Base-by-base conservation (phyloP, 192 early-diverging fungal genomes). In the Rhizophagus clarus region DNA sequence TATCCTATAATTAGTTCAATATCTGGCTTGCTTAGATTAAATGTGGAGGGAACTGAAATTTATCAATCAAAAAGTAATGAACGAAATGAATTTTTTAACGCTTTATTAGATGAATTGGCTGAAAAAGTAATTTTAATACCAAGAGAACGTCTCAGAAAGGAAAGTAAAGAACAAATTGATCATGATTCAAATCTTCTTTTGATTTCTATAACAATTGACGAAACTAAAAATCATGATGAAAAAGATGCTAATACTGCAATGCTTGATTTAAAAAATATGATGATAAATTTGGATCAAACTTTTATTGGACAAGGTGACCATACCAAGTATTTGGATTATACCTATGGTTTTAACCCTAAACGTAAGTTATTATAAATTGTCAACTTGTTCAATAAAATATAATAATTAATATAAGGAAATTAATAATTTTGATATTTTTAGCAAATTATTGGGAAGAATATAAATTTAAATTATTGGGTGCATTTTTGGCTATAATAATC, bases 391-490 rank as follows among this genome's bases (percentile, higher is more conserved):
- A n/a, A n/a, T n/a, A n/a, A n/a, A n/a, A n/a, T n/a, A n/a, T n/a
- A n/a, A n/a, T n/a, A n/a, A n/a, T n/a, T n/a, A n/a, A n/a, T n/a
- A n/a, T n/a, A n/a, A n/a, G n/a, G n/a, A n/a, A n/a, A n/a, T n/a
- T n/a, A n/a, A n/a, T n/a, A n/a, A n/a, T n/a, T 45, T 37, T n/a
- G n/a, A n/a, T n/a, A 56, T 26, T 0, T 56, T 74, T 34, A 76
- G 74, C 74, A 2, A n/a, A 76, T 62, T 64, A 61, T 2, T 76
- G 32, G 61, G 31, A 76, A 76, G 26, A 12, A 42, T 76, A 76
- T 15, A 61, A 42, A 34, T 20, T 24, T 29, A 37, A n/a, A 62
- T 31, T 76, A 63, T 22, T 63, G 2, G 61, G 31, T 32, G 10
- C n/a, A n/a, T n/a, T 47, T 9, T 29, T 28, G 28, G 61, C 2